Evolutionary conservation across 2,329 filamentous ascomycete genomes (phyloP).

Genomic region (Neopestalotiopsis rosae): DNA sequence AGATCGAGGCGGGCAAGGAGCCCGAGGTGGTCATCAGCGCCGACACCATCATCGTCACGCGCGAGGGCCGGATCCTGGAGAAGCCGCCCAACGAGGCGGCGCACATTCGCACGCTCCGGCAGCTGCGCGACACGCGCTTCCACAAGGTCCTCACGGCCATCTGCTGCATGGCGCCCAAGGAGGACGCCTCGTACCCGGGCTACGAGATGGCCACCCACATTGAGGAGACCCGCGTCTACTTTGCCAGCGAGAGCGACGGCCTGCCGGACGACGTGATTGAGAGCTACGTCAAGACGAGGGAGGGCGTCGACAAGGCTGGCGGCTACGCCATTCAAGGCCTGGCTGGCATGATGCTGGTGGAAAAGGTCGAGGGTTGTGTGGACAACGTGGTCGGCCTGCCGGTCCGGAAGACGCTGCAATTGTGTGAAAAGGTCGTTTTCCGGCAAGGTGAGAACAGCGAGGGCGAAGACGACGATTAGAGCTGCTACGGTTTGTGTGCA

Average conservation of each 20-base stretch:
- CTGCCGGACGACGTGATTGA: constrained; percentile 81
- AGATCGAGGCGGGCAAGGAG: constrained; percentile 57
- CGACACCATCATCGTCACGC: constrained; percentile 86
- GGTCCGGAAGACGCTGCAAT: constrained; percentile 73
- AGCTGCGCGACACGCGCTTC: constrained; percentile 74
- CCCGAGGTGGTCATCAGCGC: constrained; percentile 87
- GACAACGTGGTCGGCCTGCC: constrained; percentile 96
- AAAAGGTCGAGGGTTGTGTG: constrained; percentile 85
- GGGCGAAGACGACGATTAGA: constrained; percentile 52
- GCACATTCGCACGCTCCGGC: constrained; percentile 83
- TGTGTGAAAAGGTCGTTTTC: constrained; percentile 89
- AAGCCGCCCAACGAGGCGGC: constrained; percentile 85
- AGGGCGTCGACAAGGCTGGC: constrained; percentile 95
- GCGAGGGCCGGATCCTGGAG: constrained; percentile 80
- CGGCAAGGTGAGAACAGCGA: constrained; percentile 71
- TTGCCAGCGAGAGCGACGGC: constrained; percentile 68
- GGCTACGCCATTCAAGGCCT: constrained; percentile 94
- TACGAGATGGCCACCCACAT: constrained; percentile 83
- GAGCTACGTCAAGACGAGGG: constrained; percentile 79
- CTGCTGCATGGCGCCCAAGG: constrained; percentile 80
- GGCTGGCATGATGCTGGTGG: constrained; percentile 84
- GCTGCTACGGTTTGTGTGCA: constrained; percentile 17
- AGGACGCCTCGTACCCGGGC: constrained; percentile 81
- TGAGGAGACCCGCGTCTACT: constrained; percentile 91
- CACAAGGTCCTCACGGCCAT: constrained; percentile 90